Evolutionary conservation across 352 stramenopile genomes (phyloP).

Genomic region (Pythium brachiatum): DNA sequence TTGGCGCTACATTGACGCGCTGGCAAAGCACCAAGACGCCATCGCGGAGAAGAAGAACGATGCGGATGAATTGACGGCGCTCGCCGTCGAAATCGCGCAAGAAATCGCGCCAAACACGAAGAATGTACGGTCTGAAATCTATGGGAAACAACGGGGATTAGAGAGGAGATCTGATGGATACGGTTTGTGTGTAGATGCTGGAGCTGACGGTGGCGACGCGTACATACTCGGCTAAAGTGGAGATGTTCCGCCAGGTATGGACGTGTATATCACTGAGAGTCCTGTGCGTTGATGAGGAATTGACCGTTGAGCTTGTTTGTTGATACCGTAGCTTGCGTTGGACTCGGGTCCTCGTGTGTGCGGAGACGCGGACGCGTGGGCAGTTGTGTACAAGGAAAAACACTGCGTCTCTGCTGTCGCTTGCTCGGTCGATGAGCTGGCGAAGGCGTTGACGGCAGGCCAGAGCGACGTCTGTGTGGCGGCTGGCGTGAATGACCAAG

Average conservation of each 20-base stretch:
- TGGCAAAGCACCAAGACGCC: slow-evolving; percentile 32
- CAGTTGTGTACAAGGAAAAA: slow-evolving; percentile 65
- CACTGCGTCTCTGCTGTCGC: slow-evolving; percentile 63
- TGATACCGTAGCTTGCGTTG: slow-evolving; percentile 42
- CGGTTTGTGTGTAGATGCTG: slow-evolving; percentile 46
- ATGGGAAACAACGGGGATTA: background rate
- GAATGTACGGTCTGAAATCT: slow-evolving; percentile 37
- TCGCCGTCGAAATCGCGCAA: slow-evolving; percentile 55
- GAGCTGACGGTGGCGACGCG: slow-evolving; percentile 76
- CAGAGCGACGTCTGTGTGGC: slow-evolving; percentile 46
- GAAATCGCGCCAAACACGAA: slow-evolving; percentile 58
- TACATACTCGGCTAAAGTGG: slow-evolving; percentile 76
- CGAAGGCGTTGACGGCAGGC: slow-evolving; percentile 10
- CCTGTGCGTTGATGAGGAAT: background rate
- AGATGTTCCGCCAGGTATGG: slow-evolving; percentile 74
- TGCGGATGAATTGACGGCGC: slow-evolving; percentile 44
- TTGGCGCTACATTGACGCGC: slow-evolving; percentile 65
- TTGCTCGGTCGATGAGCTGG: slow-evolving; percentile 46
- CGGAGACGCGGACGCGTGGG: slow-evolving; percentile 52
- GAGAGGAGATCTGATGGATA: background rate
- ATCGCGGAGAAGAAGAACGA: slow-evolving; percentile 37
- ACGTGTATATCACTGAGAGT: background rate
- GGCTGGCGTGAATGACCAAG: slow-evolving; percentile 64
- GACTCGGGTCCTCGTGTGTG: slow-evolving; percentile 66
- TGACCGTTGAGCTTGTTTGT: background rate